phyloP scores from a whole-genome alignment of 108 stramenopile genomes.

The Aurantiochytrium sp. region DNA sequence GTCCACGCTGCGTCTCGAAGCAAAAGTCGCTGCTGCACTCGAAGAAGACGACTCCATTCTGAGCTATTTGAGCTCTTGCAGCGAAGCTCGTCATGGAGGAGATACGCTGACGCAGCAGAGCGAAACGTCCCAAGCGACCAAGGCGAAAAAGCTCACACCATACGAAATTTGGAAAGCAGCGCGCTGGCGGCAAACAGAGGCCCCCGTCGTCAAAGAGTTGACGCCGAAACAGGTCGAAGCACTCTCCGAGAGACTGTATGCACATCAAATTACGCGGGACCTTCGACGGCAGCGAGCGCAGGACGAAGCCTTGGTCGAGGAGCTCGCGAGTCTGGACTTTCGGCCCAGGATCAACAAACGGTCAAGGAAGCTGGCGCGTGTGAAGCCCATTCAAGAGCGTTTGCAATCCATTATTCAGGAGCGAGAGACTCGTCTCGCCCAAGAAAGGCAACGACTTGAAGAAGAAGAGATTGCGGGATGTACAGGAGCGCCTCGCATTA shows the following conservation, averaged over 20 bases:
- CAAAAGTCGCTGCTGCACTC: background rate
- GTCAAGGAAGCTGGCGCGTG: background rate
- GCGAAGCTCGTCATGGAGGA: no score
- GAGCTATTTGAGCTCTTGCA: background rate
- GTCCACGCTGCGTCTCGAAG: background rate
- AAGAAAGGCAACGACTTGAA: background rate
- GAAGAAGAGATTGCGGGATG: background rate
- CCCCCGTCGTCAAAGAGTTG: background rate
- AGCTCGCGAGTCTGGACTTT: background rate
- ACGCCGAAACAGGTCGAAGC: background rate
- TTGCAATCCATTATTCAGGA: background rate
- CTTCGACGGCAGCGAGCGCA: background rate
- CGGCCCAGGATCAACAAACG: background rate
- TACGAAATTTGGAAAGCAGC: slow-evolving; percentile 4
- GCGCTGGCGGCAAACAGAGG: background rate
- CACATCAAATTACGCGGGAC: background rate
- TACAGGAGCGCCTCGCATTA: background rate
- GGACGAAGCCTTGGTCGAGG: background rate
- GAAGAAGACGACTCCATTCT: background rate
- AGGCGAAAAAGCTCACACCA: background rate
- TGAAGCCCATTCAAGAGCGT: background rate
- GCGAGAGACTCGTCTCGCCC: background rate
- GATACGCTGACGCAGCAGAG: no score
- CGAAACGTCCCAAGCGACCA: background rate
- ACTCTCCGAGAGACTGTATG: background rate